Percentiles rank a stretch among this genome's conserved stretches.
Evolutionary conservation across 2,329 filamentous ascomycete genomes (phyloP).

Genomic region (Alternaria sp.): DNA sequence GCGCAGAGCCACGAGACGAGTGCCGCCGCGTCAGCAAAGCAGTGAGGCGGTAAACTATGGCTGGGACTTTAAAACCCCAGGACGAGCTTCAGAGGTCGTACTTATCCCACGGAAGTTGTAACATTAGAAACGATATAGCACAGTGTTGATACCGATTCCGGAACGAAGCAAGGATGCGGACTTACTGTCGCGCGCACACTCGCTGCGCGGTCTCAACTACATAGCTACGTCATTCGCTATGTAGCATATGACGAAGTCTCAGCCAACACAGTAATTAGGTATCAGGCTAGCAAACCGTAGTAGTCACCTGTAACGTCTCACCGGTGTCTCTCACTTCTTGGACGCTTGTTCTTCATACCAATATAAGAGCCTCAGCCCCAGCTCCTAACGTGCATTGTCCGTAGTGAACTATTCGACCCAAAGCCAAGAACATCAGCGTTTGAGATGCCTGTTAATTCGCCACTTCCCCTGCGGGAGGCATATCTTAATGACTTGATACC

Average conservation of each 20-base stretch:
- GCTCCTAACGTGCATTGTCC: too few relatives aligned
- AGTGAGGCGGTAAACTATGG: neutral
- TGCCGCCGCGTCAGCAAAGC: neutral
- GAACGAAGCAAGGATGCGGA: neutral
- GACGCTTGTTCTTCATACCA: neutral
- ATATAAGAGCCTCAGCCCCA: neutral
- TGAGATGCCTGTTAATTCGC: neutral
- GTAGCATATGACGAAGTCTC: neutral
- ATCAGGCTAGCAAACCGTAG: neutral
- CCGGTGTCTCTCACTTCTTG: neutral
- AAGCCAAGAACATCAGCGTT: neutral
- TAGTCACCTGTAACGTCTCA: neutral
- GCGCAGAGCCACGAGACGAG: neutral
- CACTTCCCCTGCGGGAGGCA: neutral
- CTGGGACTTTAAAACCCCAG: neutral
- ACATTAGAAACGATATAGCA: neutral
- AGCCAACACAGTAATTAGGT: neutral
- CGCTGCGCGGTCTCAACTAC: neutral
- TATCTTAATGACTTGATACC: conserved; percentile 1
- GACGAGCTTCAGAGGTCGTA: neutral
- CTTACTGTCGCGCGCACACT: neutral
- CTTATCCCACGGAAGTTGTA: neutral
- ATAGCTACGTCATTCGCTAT: neutral
- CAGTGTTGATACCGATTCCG: neutral
- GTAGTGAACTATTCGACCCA: neutral